Base-by-base conservation (phyloP, 331 rosid species). In the Dryas integrifolia region DNA sequence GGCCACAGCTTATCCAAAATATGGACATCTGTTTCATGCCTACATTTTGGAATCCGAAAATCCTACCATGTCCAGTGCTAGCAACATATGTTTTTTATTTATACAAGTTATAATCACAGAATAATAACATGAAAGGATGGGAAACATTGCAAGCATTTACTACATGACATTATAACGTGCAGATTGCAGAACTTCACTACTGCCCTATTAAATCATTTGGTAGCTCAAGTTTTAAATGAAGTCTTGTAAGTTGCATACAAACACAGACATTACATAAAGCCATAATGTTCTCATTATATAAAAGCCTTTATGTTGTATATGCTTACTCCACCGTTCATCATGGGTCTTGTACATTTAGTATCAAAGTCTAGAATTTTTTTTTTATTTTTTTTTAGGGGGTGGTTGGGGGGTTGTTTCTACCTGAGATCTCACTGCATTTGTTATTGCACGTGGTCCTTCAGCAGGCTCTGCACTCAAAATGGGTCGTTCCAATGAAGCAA, bases 401-500 rank as follows among this genome's bases (percentile, higher is more conserved):
- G 35, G 35, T 1, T 30, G 35, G 35, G 35, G 35, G 35, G 63
- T 58, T 39, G 63, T 35, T 64, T 48, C 43, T 83, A 83, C 85
- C 87, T 53, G 69, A 73, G 59, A 49, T 77, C 74, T 76, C 56
- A 70, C 72, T 21, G 84, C 77, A 64, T 77, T 82, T n/a, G 74
- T 57, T 7, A 68, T 52, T 35, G 50, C 70, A n/a, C 74, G 74
- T 6, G 50, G 75, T 72, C 76, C 77, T 69, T 70, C 82, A 3
- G 66, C 26, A 52, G 47, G 72, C 21, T 84, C 81, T 50, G 79
- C 56, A 56, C 69, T 76, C 6, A 48, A 43, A 65, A 77, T 83
- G 50, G 85, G 84, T 73, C 85, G 70, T 44, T 80, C 85, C 55
- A 61, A 43, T 58, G 85, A 79, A 30, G 82, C 73, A 70, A 72